These are phyloP conservation scores for Ophiostoma triangulosporum DNA, from an alignment of 2,329 filamentous ascomycete species.

Conservation along the genomic window DNA sequence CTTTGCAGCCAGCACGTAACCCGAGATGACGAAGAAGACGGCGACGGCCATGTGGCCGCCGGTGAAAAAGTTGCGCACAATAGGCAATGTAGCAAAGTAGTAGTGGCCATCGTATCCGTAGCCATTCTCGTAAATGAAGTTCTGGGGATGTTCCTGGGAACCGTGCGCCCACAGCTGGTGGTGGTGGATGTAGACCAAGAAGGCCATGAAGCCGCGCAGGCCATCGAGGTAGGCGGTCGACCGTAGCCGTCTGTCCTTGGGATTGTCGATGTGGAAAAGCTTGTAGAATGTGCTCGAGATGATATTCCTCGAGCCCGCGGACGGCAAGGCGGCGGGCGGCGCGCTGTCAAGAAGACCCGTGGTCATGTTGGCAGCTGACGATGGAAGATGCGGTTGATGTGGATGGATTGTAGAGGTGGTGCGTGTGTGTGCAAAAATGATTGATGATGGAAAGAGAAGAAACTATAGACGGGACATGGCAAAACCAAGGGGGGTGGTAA, in stretches of 20 bases:
- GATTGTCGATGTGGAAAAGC: neutral
- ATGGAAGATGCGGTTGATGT: too few species aligned
- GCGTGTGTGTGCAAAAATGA: too few species aligned
- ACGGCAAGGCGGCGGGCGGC: neutral
- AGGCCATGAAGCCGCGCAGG: constrained; percentile 51
- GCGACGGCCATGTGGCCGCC: constrained; percentile 49
- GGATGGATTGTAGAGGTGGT: too few species aligned
- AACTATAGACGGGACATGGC: too few species aligned
- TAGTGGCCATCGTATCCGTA: constrained; percentile 37
- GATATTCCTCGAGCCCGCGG: neutral
- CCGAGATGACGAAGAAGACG: constrained; percentile 35
- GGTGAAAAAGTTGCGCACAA: constrained; percentile 44
- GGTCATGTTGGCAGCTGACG: neutral
- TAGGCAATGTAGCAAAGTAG: constrained; percentile 39
- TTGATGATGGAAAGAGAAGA: too few species aligned
- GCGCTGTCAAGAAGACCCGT: neutral
- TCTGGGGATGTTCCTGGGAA: constrained; percentile 16
- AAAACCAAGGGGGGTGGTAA: too few species aligned
- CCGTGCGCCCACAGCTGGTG: constrained; percentile 44
- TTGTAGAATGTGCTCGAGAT: neutral
- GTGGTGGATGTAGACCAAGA: constrained; percentile 52
- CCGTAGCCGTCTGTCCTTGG: constrained; percentile 21
- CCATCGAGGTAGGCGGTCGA: constrained; percentile 51
- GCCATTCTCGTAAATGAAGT: constrained; percentile 34
- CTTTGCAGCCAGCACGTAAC: constrained; percentile 41